phyloP scores from a whole-genome alignment of 495 filamentous ascomycete genomes.

The Articulospora tetracladia region DNA sequence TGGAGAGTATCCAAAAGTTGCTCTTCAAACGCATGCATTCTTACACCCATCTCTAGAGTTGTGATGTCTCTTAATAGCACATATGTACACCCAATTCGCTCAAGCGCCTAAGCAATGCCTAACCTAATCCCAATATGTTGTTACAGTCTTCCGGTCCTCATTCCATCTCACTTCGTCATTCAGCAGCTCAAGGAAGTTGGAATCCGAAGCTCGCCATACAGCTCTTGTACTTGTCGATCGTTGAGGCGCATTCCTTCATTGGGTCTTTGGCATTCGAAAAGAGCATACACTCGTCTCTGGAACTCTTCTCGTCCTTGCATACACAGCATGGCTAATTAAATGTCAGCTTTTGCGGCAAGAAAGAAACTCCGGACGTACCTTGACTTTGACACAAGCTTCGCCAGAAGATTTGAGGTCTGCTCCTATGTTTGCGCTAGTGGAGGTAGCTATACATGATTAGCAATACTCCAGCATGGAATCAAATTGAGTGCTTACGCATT shows the following conservation, averaged over 20 bases:
- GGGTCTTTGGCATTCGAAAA: slow-evolving; percentile 80
- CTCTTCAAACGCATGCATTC: not conserved
- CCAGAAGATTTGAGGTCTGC: slow-evolving; percentile 19
- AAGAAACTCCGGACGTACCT: slow-evolving; percentile 1
- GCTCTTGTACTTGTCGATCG: slow-evolving; percentile 78
- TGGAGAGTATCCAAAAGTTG: not conserved
- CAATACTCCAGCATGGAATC: not conserved
- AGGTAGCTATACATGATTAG: slow-evolving; percentile 11
- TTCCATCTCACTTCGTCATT: not conserved
- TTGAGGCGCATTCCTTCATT: slow-evolving; percentile 70
- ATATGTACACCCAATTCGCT: slow-evolving; percentile 8
- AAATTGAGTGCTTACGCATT: slow-evolving; percentile 18
- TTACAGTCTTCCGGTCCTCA: not conserved
- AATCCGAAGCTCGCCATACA: slow-evolving; percentile 97
- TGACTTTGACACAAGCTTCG: slow-evolving; percentile 16
- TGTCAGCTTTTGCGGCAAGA: not conserved
- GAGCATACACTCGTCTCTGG: slow-evolving; percentile 97
- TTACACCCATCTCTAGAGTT: slow-evolving; percentile 9
- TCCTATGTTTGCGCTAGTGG: slow-evolving; percentile 19
- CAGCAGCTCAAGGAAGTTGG: slow-evolving; percentile 44
- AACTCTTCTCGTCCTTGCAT: slow-evolving; percentile 90
- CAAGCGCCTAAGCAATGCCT: slow-evolving; percentile 24
- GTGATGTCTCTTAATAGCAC: slow-evolving; percentile 13
- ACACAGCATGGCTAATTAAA: slow-evolving; percentile 82
- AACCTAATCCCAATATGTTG: not conserved